Evolutionary conservation across 2,329 filamentous ascomycete genomes (phyloP).

Genomic region (Calonectria multiphialidica): DNA sequence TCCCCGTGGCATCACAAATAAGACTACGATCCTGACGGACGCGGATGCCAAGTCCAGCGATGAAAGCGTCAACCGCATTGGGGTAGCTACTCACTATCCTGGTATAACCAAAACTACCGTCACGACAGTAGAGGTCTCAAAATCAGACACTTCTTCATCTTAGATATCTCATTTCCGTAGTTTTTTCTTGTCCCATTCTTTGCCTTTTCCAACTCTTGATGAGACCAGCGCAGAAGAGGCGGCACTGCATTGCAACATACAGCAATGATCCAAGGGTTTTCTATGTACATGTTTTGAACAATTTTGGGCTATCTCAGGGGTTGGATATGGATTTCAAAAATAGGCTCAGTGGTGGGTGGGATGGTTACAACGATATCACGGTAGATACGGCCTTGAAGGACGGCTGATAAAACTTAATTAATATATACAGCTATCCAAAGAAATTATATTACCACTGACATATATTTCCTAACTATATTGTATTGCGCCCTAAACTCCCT

Average conservation of each 20-base stretch:
- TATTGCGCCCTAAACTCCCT: too few species aligned
- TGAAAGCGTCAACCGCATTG: conserved; percentile 34
- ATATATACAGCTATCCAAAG: background rate
- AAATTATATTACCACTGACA: too few species aligned
- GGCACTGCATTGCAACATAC: background rate
- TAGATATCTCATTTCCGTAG: background rate
- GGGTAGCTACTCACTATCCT: conserved; percentile 2
- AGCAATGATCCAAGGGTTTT: background rate
- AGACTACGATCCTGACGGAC: conserved; percentile 37
- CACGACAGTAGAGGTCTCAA: conserved; percentile 41
- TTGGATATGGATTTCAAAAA: background rate
- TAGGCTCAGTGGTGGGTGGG: background rate
- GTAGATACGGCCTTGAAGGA: background rate
- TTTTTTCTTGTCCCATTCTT: background rate
- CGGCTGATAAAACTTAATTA: background rate
- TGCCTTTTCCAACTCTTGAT: background rate
- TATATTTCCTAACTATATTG: too few species aligned
- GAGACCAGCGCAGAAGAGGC: background rate
- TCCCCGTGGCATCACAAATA: conserved; percentile 21
- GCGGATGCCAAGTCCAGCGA: conserved; percentile 40
- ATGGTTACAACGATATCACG: background rate
- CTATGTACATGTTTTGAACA: background rate
- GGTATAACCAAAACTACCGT: conserved; percentile 46
- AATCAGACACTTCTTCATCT: conserved; percentile 6
- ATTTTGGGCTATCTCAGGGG: background rate